Evolutionary conservation across 1,284 basidiomycete genomes (phyloP).

Genomic region (Coniferiporia weirii): DNA sequence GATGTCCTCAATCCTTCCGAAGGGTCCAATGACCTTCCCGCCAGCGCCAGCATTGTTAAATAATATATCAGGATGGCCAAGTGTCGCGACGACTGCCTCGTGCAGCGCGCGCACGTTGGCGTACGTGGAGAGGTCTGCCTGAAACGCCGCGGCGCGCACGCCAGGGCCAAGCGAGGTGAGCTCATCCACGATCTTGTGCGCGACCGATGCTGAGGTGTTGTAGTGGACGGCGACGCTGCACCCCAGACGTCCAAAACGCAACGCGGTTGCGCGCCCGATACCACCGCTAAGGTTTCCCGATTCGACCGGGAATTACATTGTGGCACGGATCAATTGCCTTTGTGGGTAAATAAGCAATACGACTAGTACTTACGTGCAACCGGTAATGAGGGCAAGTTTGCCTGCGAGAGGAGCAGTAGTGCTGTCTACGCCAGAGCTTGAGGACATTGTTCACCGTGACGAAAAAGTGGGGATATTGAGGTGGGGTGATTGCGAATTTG

Average conservation of each 20-base stretch:
- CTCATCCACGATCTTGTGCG: constrained; percentile 34
- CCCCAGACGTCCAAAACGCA: constrained; percentile 39
- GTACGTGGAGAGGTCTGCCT: constrained; percentile 43
- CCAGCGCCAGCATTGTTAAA: constrained; percentile 48
- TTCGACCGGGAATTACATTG: too few relatives aligned
- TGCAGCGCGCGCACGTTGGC: constrained; percentile 40
- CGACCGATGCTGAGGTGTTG: constrained; percentile 32
- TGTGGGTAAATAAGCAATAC: background rate
- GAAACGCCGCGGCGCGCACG: constrained; percentile 38
- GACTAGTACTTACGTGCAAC: constrained; percentile 25
- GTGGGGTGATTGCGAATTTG: too few relatives aligned
- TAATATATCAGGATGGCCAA: constrained; percentile 46
- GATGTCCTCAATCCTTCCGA: constrained; percentile 41
- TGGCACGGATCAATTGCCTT: too few relatives aligned
- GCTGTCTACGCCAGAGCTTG: background rate
- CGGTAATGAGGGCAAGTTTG: constrained; percentile 38
- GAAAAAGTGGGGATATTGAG: too few relatives aligned
- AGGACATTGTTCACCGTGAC: too few relatives aligned
- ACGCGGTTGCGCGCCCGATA: constrained; percentile 46
- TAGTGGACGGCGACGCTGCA: constrained; percentile 51
- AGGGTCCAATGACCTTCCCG: constrained; percentile 38
- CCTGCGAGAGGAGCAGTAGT: constrained; percentile 19
- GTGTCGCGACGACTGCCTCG: constrained; percentile 34
- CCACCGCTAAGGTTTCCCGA: constrained; percentile 35
- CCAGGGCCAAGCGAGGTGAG: constrained; percentile 26